Evolutionary conservation across 75 land plant genomes (phyloP), one percentile per base, ranked within the genome.

Genomic region (Sequoiadendron giganteum): DNA sequence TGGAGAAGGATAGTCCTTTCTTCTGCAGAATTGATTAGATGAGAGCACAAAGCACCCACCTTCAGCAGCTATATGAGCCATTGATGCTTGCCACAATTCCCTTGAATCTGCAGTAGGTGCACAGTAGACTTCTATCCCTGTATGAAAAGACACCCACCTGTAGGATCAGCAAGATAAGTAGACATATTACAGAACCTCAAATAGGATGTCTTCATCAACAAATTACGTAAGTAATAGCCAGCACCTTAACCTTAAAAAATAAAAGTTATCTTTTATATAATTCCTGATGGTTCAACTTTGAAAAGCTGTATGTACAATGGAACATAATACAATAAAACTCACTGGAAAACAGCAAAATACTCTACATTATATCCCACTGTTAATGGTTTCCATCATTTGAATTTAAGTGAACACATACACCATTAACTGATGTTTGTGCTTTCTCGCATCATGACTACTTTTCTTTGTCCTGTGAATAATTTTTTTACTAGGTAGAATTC

Each of bases 11-110:
- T 95, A 98, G 88, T 98, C 99, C 54, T 92, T 97, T 83, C 99
- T 90, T 82, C 95, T 89, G 87, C 99, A 98, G 65, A 97, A 98
- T 77, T 98, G 99, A 86, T 98, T 98, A 87, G 98, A 94, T 30
- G 99, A 98, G 19, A 98, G 91, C 36, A 98, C 99, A 89, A 97
- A 98, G 56, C 99, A 98, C 43, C 99, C 99, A 30, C 99, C 99
- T 86, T 98, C 99, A 9, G 96, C 86, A 30, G 96, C 99, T 88
- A 98, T 95, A 87, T 97, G 99, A 18, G 91, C 91, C 96, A 98
- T 95, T 70, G 99, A 95, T 78, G 97, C 93, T 89, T 96, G 99
- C 99, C 99, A 98, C 16, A 90, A 87, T 0, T 90, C 92, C 82
- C 97, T 92, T 5, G 96, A 86, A 91, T 98, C 99, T 70, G 99